Evolutionary conservation across 2,329 filamentous ascomycete genomes (phyloP), one percentile per base, ranked within the genome.

Genomic region (Paraphaeosphaeria minitans): DNA sequence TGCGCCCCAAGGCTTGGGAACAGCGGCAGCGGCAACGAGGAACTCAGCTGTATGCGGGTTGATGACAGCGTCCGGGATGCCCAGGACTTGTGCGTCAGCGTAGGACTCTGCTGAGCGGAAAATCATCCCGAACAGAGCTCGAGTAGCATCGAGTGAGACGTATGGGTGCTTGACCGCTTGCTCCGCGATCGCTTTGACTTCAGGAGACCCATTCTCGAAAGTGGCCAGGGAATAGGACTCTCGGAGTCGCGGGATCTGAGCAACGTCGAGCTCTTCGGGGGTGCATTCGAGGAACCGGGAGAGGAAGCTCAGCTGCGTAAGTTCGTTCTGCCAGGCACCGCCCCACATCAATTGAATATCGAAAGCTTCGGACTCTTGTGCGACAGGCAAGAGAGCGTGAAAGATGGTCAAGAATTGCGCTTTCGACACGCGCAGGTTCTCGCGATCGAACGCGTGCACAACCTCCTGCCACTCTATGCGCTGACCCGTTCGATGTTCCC

Each of bases 301-400:
- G 55, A 98, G 86, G 74, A 98, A 97, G n/a, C 93, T 96, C 37
- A 99, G 81, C 65, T 98, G 94, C 0, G 95, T 92, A 62, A 96
- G 88, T 14, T 90, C 86, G 66, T 96, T 87, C 62, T 89, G 87
- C 94, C 96, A 99, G 61, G 86, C 69, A 8, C 93, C 93, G 58
- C 93, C 93, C 93, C 95, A 98, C 22, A 99, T 81, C 41, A 84
- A 85, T 74, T 97, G 93, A 46, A 99, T 89, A 72, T 97, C 92
- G 67, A 98, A 87, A 27, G 81, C 81, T 16, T 84, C 80, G 49
- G 85, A 81, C 10, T 85, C 83, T 33, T 79, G 76, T 2, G 93
- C 91, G 55, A 95, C 82, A 0, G 89, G 88, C 16, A 93, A 79
- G 29, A 99, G 80, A 4, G 91, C 90, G 56, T 90, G 85, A 79